Percentiles rank a stretch among this genome's conserved stretches.
phyloP scores from a whole-genome alignment of 2,329 filamentous ascomycete genomes.

The Aaosphaeria arxii region DNA sequence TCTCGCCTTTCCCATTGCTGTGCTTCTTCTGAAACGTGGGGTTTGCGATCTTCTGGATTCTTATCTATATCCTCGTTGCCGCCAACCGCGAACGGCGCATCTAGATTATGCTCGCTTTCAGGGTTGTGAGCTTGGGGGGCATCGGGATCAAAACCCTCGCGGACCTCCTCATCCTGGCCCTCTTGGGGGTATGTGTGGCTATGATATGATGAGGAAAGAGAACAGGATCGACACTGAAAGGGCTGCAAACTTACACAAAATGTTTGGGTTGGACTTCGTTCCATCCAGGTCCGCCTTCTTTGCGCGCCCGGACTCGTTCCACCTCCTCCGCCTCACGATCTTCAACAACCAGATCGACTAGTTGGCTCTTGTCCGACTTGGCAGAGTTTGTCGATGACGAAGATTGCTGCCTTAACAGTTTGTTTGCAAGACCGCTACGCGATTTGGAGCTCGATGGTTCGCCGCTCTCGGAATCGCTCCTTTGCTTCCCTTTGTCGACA shows the following conservation, averaged over 20 bases:
- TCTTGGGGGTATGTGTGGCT: conserved; percentile 49
- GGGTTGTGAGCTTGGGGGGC: conserved; percentile 41
- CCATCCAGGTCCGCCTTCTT: conserved; percentile 61
- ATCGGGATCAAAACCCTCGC: conserved; percentile 55
- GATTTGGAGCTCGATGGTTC: conserved; percentile 32
- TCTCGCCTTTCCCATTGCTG: conserved; percentile 42
- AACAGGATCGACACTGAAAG: background rate
- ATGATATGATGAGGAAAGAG: conserved; percentile 6
- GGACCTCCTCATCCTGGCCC: conserved; percentile 49
- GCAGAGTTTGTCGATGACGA: conserved; percentile 44
- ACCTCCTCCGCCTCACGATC: conserved; percentile 60
- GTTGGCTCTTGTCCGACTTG: conserved; percentile 58
- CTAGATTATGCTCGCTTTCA: conserved; percentile 44
- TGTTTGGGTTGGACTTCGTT: conserved; percentile 55
- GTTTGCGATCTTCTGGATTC: conserved; percentile 29
- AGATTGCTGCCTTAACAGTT: conserved; percentile 47
- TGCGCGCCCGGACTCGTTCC: conserved; percentile 60
- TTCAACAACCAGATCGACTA: conserved; percentile 67
- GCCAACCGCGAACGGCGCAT: conserved; percentile 43
- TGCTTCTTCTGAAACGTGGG: conserved; percentile 42
- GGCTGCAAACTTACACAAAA: conserved; percentile 48
- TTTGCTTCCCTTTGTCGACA: conserved; percentile 44
- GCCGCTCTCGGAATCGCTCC: conserved; percentile 36
- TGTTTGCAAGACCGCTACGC: conserved; percentile 31
- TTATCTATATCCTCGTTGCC: conserved; percentile 38